Percentiles rank a stretch among this genome's conserved stretches.
Conservation (phyloP, 805 yeast genomes). For the Hanseniaspora valbyensis region DNA sequence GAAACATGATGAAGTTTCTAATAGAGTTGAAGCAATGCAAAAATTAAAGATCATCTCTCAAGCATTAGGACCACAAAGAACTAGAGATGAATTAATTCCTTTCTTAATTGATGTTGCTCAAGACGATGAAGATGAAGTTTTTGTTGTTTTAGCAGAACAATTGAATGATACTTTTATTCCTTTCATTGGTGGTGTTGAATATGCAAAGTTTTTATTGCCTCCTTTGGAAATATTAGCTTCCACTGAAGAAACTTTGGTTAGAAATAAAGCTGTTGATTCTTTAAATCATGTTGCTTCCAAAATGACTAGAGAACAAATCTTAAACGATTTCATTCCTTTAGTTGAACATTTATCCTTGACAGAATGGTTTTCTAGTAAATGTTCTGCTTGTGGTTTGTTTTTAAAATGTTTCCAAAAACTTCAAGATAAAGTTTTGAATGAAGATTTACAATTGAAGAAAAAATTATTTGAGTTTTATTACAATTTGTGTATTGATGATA, state of each 20-base stretch:
- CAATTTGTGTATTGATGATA: constrained; percentile 73
- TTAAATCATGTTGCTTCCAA: constrained; percentile 58
- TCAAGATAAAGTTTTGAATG: constrained; percentile 32
- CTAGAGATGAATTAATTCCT: constrained; percentile 79
- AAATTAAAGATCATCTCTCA: constrained; percentile 86
- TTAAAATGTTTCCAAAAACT: constrained; percentile 56
- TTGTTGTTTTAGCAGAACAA: constrained; percentile 85
- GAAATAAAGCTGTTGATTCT: constrained; percentile 88
- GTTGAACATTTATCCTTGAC: constrained; percentile 70
- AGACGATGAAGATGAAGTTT: constrained; percentile 97
- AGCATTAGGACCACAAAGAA: constrained; percentile 89
- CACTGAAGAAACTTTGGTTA: constrained; percentile 90
- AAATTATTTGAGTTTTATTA: constrained; percentile 57
- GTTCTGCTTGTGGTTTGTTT: constrained; percentile 83
- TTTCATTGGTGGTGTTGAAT: constrained; percentile 69
- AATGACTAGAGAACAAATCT: constrained; percentile 52
- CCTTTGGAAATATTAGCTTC: constrained; percentile 74
- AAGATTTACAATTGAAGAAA: constrained; percentile 31
- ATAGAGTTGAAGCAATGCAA: constrained; percentile 89
- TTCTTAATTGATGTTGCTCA: constrained; percentile 75
- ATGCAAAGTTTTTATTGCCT: constrained; percentile 49
- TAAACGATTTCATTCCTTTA: constrained; percentile 58
- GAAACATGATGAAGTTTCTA: constrained; percentile 89
- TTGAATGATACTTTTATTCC: constrained; percentile 72
- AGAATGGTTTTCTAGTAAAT: constrained; percentile 89